A percentile compares a stretch with the other conserved stretches of the same genome.
Evolutionary conservation across 345 rosid genomes (phyloP).

Genomic region (Aquilaria yunnanensis): DNA sequence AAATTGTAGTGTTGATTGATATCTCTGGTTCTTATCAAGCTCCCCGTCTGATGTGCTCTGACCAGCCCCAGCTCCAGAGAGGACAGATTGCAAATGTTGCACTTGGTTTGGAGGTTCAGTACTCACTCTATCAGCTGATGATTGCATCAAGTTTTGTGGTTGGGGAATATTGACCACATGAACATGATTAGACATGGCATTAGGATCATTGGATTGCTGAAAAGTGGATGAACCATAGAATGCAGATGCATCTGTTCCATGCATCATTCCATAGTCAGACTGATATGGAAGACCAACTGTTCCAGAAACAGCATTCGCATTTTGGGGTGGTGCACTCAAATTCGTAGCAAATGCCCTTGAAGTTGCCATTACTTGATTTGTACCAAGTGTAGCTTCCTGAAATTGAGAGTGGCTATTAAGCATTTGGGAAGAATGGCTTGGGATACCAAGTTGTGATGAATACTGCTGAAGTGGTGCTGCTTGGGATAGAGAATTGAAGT

Average conservation of each 20-base stretch:
- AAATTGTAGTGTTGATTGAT: slow-evolving; percentile 87
- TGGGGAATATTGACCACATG: slow-evolving; percentile 38
- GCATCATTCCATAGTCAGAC: slow-evolving; percentile 37
- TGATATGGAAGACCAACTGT: slow-evolving; percentile 56
- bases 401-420: slow-evolving; percentile 33
- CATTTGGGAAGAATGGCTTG: slow-evolving; percentile 38
- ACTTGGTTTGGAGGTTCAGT: slow-evolving; percentile 43
- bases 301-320: slow-evolving; percentile 45
- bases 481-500: slow-evolving; percentile 37
- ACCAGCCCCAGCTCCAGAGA: slow-evolving; percentile 31
- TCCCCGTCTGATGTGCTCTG: slow-evolving; percentile 49
- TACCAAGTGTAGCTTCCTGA: slow-evolving; percentile 39
- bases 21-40: slow-evolving; percentile 78
- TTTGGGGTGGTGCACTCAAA: slow-evolving; percentile 38
- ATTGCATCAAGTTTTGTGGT: slow-evolving; percentile 36
- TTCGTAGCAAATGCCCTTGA: slow-evolving; percentile 32
- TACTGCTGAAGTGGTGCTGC: slow-evolving; percentile 40
- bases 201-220: slow-evolving; percentile 34
- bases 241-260: slow-evolving; percentile 36
- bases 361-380: slow-evolving; percentile 41
- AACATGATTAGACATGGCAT: slow-evolving; percentile 39
- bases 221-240: slow-evolving; percentile 33
- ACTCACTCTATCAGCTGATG: slow-evolving; percentile 32
- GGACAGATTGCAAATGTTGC: slow-evolving; percentile 45
- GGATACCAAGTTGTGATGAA: slow-evolving; percentile 28